Base-by-base conservation (phyloP, 2,329 filamentous ascomycete genomes). In the Penicillium sp. region DNA sequence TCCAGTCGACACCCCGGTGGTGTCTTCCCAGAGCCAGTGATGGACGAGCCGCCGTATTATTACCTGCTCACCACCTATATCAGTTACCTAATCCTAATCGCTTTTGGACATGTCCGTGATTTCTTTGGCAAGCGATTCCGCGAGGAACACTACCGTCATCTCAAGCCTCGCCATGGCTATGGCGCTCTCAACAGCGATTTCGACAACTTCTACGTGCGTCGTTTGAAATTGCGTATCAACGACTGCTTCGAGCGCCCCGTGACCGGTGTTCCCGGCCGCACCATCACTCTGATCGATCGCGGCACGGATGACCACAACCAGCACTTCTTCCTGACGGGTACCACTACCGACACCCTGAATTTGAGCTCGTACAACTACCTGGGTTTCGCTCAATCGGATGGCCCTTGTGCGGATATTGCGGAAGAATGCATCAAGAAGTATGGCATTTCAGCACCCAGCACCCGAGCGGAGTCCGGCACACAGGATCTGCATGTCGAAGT, bases 361-460 rank as follows among this genome's bases (percentile, higher is more conserved):
- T 89, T 99, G 89, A 97, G 93, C 80, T 99, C 94, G 1, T 99
- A 99, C 83, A 99, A 99, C 78, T 99, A 99, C 73, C 89, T 99
- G 25, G 94, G 94, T 43, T 99, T 99, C 70, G 94, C 94, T 51
- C 94, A 99, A 75, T 97, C 94, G 0, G 93, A 97, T 65, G 94
- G 94, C 12, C 93, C 94, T 41, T 99, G 94, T 72, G 94, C 94
- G 47, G 93, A 97, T 74, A 89, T 90, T 15, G 91, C 93, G 4
- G 94, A 99, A 78, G 89, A 93, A 47, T 86, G 85, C 47, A 86
- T 96, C 63, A 87, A 86, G 76, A 93, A 89, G 71, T 94, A 96
- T 70, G 93, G 93, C 42, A 86, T 97, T 63, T 89, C 87, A 68
- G 84, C 88, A 66, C 88, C 87, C 73, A 96, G 93, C 73, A 87